A percentile compares a stretch with the other conserved stretches of the same genome.
These are phyloP conservation scores for Massarina eburnea DNA, from an alignment of 2,329 filamentous ascomycete genomes.

Conservation along the genomic window DNA sequence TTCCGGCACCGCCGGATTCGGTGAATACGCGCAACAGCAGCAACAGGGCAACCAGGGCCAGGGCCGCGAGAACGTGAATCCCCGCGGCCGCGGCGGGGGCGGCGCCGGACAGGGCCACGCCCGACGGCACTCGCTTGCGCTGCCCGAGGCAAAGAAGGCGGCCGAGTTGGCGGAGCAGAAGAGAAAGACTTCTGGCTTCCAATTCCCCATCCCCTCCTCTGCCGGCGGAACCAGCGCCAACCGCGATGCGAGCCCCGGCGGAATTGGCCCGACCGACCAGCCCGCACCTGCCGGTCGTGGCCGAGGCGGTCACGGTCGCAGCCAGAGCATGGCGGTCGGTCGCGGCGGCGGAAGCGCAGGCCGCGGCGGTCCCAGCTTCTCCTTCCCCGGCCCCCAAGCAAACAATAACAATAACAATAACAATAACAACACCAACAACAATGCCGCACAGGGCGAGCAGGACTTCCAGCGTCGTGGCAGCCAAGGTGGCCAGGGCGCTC, in stretches of 20 bases:
- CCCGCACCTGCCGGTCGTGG: conserved; percentile 41
- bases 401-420: too few species aligned
- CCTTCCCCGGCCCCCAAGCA: conserved; percentile 62
- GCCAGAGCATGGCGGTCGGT: conserved; percentile 85
- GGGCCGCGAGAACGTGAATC: conserved; percentile 67
- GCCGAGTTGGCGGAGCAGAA: conserved; percentile 97
- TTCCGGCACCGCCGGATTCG: conserved; percentile 82
- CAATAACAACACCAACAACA: too few species aligned
- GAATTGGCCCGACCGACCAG: conserved; percentile 28
- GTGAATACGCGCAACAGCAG: conserved; percentile 71
- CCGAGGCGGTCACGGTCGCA: conserved; percentile 66
- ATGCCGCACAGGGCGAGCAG: conserved; percentile 43
- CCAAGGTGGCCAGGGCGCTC: too few species aligned
- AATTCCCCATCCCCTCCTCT: conserved; percentile 81
- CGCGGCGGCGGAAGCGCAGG: conserved; percentile 64
- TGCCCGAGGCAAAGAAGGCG: conserved; percentile 96
- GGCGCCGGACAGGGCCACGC: conserved; percentile 75
- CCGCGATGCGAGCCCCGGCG: conserved; percentile 60
- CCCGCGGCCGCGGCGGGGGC: conserved; percentile 72
- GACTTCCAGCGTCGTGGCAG: conserved; percentile 79
- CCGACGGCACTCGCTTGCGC: conserved; percentile 88
- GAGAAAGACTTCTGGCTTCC: conserved; percentile 88
- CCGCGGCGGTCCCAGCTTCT: conserved; percentile 71
- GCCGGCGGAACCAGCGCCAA: conserved; percentile 58
- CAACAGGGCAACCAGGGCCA: conserved; percentile 56